Evolutionary conservation across 805 yeast species (phyloP).

Genomic region (Candida vaughaniae): DNA sequence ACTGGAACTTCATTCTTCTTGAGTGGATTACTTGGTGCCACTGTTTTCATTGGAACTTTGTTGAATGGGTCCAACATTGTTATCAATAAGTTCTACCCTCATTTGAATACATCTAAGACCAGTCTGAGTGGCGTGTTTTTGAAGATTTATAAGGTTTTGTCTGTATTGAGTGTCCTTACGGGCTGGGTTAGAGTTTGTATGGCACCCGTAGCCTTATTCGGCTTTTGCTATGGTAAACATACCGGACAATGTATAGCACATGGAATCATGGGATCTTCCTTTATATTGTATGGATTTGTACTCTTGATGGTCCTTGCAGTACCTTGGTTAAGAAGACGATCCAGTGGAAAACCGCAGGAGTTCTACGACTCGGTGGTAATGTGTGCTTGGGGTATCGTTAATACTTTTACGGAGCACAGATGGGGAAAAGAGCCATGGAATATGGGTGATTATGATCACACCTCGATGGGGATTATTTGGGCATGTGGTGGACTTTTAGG

Average conservation of each 20-base stretch:
- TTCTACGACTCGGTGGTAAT: constrained; percentile 78
- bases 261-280: constrained; percentile 94
- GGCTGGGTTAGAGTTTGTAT: constrained; percentile 82
- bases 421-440: constrained; percentile 91
- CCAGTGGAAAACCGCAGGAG: constrained; percentile 54
- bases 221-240: constrained; percentile 80
- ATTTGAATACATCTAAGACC: constrained; percentile 29
- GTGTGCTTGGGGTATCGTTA: constrained; percentile 88
- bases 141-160: constrained; percentile 39
- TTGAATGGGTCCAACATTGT: constrained; percentile 52
- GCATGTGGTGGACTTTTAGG: constrained; percentile 94
- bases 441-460: constrained; percentile 93
- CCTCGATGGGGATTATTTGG: constrained; percentile 95
- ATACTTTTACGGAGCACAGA: constrained; percentile 94
- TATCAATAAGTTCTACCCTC: constrained; percentile 32
- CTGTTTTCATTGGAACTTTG: constrained; percentile 54
- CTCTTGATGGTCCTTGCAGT: constrained; percentile 63
- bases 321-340: constrained; percentile 64
- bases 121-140: constrained; percentile 11
- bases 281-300: constrained; percentile 75
- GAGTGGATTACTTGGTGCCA: constrained; percentile 42
- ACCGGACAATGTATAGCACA: constrained; percentile 97
- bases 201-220: constrained; percentile 81
- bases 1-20: constrained; percentile 69
- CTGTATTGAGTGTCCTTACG: constrained; percentile 47